Conservation (phyloP, 2,329 filamentous ascomycete genomes). For the Cordyceps cicadae region DNA sequence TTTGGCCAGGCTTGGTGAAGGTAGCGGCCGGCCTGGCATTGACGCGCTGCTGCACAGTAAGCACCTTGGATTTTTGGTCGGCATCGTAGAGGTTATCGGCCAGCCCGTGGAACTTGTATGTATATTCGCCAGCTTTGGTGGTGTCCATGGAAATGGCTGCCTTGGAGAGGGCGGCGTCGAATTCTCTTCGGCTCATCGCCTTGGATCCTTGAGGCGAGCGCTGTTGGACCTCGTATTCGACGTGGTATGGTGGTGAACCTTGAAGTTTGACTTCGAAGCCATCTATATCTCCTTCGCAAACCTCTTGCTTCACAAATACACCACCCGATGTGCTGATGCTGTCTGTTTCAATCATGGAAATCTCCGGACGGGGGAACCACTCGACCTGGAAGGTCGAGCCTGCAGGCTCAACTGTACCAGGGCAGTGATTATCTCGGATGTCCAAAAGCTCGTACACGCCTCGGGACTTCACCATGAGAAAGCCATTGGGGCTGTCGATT, state of each 20-base stretch:
- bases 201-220: conserved; percentile 59
- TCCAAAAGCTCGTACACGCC: conserved; percentile 75
- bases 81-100: conserved; percentile 80
- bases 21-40: conserved; percentile 73
- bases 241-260: conserved; percentile 71
- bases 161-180: conserved; percentile 69
- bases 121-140: conserved; percentile 69
- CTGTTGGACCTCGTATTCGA: conserved; percentile 73
- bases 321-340: conserved; percentile 47
- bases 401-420: conserved; percentile 66
- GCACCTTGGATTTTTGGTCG: conserved; percentile 55
- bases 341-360: conserved; percentile 58
- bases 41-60: conserved; percentile 73
- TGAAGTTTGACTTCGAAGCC: conserved; percentile 72
- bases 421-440: conserved; percentile 72
- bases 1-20: conserved; percentile 80
- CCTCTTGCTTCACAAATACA: conserved; percentile 63
- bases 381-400: conserved; percentile 70
- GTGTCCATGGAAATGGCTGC: conserved; percentile 84
- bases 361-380: conserved; percentile 75
- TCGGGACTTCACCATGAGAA: conserved; percentile 54
- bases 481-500: conserved; percentile 54
- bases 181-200: conserved; percentile 57
- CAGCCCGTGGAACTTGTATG: conserved; percentile 76
- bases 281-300: conserved; percentile 94